Evolutionary conservation across 1,139 yeast genomes (phyloP), one percentile per base, ranked within the genome.

Genomic region (Hemisphaericaspora xylofermentans): DNA sequence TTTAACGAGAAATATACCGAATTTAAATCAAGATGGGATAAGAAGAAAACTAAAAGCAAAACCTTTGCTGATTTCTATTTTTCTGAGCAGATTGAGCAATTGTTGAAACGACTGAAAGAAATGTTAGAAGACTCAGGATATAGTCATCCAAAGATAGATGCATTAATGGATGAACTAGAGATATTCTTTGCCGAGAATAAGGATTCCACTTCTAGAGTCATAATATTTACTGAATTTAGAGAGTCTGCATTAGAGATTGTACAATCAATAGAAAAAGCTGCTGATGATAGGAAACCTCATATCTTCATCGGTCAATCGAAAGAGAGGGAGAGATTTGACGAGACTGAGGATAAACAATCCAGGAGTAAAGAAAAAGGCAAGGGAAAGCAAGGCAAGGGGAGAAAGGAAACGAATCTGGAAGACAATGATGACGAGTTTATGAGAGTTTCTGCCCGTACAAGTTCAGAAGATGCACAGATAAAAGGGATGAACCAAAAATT

Each of bases 191-290:
- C 26, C 10, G 54, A 62, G 4, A 57, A 59, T 15, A 56, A 35
- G 39, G 55, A 57, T 6, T 16, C 33, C 9, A 72, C 75, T 38
- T 86, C 96, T 1, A 76, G 88, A 48, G 95, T 84, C 1, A 93
- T 93, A 38, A 74, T 93, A 0, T 93, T 93, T 57, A 87, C 96
- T 0, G 96, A 89, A 56, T 78, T 80, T 47, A 75, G 99, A 55
- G 95, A 87, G 47, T 84, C 96, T 4, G 98, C 98, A 0, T 67
- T 88, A 28, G 97, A 89, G 48, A 84, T 94, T 40, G 88, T 88
- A 1, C 78, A 80, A 44, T 75, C 81, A 3, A 70, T 93, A 27
- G 87, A 82, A 47, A 44, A 50, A 1, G 45, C 48, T 6, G 53
- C 52, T 3, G 53, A 62, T 1, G 50, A 56, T 3, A 70, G 86